A percentile compares a stretch with the other conserved stretches of the same genome.
These are phyloP conservation scores for Rhodotorula taiwanensis DNA, from an alignment of 768 basidiomycete genomes.

Conservation along the genomic window DNA sequence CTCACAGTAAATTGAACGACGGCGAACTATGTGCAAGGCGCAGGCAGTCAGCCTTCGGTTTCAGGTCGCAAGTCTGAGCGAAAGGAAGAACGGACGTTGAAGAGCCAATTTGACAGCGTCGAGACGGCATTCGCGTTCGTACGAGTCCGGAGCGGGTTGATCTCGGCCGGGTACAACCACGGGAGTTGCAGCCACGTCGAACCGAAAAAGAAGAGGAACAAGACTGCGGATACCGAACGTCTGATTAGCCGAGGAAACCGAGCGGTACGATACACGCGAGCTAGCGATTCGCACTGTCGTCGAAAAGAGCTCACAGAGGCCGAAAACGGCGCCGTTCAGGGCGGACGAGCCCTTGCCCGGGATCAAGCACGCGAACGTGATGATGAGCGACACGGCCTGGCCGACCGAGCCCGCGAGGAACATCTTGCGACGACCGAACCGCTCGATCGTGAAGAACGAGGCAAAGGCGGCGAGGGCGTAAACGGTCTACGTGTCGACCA, in stretches of 20 bases:
- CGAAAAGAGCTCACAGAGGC: no score
- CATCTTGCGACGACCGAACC: constrained; percentile 49
- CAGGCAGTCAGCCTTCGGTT: constrained; percentile 44
- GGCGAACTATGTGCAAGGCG: neutral
- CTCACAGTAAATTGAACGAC: constrained; percentile 19
- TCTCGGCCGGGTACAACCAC: constrained; percentile 58
- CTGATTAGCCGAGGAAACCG: constrained; percentile 44
- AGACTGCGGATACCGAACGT: constrained; percentile 56
- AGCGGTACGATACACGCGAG: no score
- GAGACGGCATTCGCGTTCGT: constrained; percentile 48
- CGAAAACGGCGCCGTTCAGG: constrained; percentile 47
- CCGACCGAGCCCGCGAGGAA: constrained; percentile 45
- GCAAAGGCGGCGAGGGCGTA: constrained; percentile 44
- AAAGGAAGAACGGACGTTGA: constrained; percentile 43
- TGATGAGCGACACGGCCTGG: constrained; percentile 39
- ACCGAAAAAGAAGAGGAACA: constrained; percentile 68
- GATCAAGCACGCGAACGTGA: constrained; percentile 29
- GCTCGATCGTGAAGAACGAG: constrained; percentile 45
- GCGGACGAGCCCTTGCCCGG: constrained; percentile 31
- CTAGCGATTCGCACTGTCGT: no score
- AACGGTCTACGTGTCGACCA: constrained; percentile 41
- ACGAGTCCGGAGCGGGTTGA: constrained; percentile 49
- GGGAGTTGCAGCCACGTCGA: constrained; percentile 66
- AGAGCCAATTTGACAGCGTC: constrained; percentile 46
- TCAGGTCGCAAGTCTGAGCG: constrained; percentile 39